Conservation (phyloP, 1,284 basidiomycete genomes). For the Cryptococcus floricola region DNA sequence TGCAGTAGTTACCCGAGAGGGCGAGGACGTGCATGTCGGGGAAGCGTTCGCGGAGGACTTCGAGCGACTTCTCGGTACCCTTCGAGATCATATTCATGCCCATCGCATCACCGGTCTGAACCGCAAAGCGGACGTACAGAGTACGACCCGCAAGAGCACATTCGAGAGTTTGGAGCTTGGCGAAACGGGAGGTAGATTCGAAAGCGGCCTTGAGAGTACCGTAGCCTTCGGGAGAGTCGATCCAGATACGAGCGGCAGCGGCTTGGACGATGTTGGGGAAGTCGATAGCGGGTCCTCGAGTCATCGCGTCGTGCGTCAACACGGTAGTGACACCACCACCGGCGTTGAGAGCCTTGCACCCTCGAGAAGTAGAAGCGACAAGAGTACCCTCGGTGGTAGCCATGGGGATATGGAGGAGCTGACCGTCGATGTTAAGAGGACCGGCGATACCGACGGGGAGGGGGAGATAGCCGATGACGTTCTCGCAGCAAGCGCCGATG, state of each 20-base stretch:
- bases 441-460: conserved; percentile 95
- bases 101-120: conserved; percentile 97
- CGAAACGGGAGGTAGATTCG: conserved; percentile 90
- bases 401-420: conserved; percentile 90
- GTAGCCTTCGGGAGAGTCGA: conserved; percentile 80
- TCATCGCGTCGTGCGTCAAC: conserved; percentile 92
- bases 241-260: conserved; percentile 81
- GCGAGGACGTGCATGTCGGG: conserved; percentile 93
- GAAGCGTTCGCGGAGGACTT: conserved; percentile 73
- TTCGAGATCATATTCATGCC: conserved; percentile 99
- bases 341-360: conserved; percentile 95
- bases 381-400: conserved; percentile 98
- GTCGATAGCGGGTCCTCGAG: conserved; percentile 94
- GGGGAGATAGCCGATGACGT: conserved; percentile 96
- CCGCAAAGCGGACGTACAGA: conserved; percentile 92
- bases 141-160: conserved; percentile 84
- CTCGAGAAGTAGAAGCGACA: conserved; percentile 93
- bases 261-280: conserved; percentile 80
- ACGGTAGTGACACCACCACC: conserved; percentile 95
- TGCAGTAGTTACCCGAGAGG: conserved; percentile 97
- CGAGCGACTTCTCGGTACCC: conserved; percentile 90
- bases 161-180: conserved; percentile 75
- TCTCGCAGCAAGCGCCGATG: conserved; percentile 97
- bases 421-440: conserved; percentile 86
- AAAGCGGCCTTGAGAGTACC: conserved; percentile 76